Conservation (phyloP, 2,329 filamentous ascomycete genomes). For the Stemphylium beticola region DNA sequence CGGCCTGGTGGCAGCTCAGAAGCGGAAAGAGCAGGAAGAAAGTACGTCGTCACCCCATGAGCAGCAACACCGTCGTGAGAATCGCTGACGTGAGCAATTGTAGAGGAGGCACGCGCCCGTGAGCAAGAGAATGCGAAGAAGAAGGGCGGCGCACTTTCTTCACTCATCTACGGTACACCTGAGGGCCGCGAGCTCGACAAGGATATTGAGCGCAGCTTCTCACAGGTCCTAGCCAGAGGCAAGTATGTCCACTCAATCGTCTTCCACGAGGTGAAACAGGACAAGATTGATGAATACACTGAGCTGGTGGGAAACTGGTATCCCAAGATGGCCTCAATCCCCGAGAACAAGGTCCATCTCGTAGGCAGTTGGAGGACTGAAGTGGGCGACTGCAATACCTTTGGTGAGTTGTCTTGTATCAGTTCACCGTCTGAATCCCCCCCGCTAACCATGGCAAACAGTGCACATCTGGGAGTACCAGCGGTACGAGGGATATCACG, state of each 20-base stretch:
- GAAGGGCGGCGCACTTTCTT: constrained; percentile 73
- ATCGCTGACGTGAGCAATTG: constrained; percentile 54
- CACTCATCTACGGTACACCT: constrained; percentile 94
- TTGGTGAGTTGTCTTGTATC: constrained; percentile 66
- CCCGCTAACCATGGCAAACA: constrained; percentile 49
- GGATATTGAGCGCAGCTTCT: constrained; percentile 95
- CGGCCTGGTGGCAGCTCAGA: constrained; percentile 75
- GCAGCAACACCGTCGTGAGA: constrained; percentile 46
- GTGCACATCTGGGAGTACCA: constrained; percentile 99
- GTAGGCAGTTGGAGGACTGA: constrained; percentile 99
- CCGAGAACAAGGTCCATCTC: constrained; percentile 92
- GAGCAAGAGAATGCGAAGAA: constrained; percentile 67
- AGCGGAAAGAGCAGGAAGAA: constrained; percentile 79
- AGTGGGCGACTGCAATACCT: constrained; percentile 95
- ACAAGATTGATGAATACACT: constrained; percentile 94
- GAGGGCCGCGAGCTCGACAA: constrained; percentile 93
- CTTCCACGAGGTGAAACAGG: constrained; percentile 92
- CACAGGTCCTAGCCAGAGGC: constrained; percentile 88
- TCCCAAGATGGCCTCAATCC: constrained; percentile 80
- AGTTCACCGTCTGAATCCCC: background rate
- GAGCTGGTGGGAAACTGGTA: constrained; percentile 91
- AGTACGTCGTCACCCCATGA: constrained; percentile 67
- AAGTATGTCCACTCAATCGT: constrained; percentile 99
- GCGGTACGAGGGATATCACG: constrained; percentile 93
- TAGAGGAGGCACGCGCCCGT: constrained; percentile 62